These are phyloP conservation scores for Schizonepeta tenuifolia DNA, from an alignment of 257 asterid genomes.

Conservation along the genomic window DNA sequence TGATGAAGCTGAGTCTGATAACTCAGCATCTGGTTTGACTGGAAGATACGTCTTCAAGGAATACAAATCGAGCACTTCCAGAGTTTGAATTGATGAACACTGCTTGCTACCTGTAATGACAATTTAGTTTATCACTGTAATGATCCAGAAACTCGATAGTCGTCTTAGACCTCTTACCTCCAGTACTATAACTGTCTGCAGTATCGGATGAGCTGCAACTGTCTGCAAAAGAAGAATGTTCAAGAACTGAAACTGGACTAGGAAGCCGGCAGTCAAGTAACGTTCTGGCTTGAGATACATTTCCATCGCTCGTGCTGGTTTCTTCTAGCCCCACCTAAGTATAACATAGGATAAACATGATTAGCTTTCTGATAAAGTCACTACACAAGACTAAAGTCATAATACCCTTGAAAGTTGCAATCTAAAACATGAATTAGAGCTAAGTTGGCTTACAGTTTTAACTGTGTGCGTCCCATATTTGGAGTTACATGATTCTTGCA, in stretches of 20 bases:
- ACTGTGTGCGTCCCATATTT: constrained; percentile 45
- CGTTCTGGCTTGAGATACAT: constrained; percentile 40
- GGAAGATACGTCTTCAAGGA: constrained; percentile 43
- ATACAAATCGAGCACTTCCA: constrained; percentile 50
- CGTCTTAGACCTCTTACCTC: constrained; percentile 48
- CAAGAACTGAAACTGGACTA: constrained; percentile 64
- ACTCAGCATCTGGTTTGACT: constrained; percentile 55
- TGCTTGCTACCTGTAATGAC: constrained; percentile 61
- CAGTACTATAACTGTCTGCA: constrained; percentile 53
- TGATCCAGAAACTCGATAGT: not conserved
- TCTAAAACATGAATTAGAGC: constrained; percentile 36
- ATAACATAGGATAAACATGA: not conserved
- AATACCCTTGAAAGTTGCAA: constrained; percentile 6
- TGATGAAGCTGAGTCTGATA: constrained; percentile 89
- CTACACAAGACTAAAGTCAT: not conserved
- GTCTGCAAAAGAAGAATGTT: constrained; percentile 44
- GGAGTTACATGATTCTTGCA: constrained; percentile 35
- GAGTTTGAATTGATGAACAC: constrained; percentile 63
- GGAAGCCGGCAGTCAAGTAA: constrained; percentile 50
- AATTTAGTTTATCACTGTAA: not conserved
- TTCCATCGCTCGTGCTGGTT: constrained; percentile 38
- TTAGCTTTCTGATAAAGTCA: not conserved
- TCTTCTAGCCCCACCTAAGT: constrained; percentile 49
- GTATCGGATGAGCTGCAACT: constrained; percentile 56
- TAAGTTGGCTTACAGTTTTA: constrained; percentile 38